These are phyloP conservation scores for Microcos paniculata DNA, from an alignment of 345 rosid species.

Conservation along the genomic window DNA sequence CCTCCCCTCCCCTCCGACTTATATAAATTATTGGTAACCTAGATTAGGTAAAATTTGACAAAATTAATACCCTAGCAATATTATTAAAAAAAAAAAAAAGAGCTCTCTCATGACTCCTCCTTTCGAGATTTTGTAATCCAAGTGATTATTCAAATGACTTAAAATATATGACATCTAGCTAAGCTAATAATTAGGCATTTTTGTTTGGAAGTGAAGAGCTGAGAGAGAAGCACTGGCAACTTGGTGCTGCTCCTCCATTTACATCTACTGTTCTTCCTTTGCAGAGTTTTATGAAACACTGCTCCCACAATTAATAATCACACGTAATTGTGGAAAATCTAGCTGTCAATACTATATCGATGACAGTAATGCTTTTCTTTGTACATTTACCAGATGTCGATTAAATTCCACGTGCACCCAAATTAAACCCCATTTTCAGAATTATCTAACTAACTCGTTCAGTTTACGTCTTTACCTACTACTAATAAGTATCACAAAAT, in stretches of 20 bases:
- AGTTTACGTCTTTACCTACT: neutral
- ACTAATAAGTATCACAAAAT: neutral
- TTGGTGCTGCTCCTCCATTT: neutral
- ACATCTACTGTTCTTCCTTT: neutral
- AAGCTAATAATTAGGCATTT: neutral
- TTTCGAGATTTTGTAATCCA: neutral
- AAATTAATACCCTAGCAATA: neutral
- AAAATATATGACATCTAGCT: neutral
- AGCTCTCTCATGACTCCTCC: neutral
- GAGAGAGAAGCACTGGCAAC: constrained; percentile 3
- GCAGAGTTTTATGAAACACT: constrained; percentile 3
- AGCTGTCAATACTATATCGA: neutral
- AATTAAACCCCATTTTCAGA: neutral
- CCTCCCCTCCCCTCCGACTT: neutral
- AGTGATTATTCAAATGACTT: neutral
- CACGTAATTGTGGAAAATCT: neutral
- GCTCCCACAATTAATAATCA: constrained; percentile 11
- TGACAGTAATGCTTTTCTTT: neutral
- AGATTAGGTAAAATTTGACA: neutral
- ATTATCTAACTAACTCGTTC: neutral
- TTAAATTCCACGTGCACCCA: constrained; percentile 11
- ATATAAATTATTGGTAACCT: neutral
- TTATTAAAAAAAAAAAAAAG: neutral
- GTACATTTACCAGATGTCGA: constrained; percentile 4
- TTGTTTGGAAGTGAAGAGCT: neutral